phyloP scores from a whole-genome alignment of 2,329 filamentous ascomycete species.

The Penicillium sp. region DNA sequence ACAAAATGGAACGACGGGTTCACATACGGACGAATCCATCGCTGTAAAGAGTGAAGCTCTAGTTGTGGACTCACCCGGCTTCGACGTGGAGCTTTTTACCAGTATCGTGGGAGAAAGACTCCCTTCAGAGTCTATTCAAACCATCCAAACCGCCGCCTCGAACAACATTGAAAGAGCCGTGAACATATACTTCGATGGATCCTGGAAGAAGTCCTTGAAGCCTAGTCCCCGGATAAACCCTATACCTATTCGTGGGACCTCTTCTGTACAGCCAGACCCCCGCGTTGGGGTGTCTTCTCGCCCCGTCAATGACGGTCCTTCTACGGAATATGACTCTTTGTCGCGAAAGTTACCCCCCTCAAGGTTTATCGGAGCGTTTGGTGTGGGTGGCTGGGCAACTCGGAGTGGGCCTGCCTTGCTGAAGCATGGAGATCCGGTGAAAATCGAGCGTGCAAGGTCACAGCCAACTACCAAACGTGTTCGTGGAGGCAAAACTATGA shows the following conservation, averaged over 20 bases:
- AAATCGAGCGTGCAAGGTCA: conserved; percentile 81
- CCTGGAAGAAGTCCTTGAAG: conserved; percentile 50
- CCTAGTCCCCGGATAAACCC: conserved; percentile 7
- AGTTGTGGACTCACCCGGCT: conserved; percentile 34
- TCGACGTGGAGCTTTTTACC: conserved; percentile 57
- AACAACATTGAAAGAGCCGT: conserved; percentile 61
- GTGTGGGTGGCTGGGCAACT: conserved; percentile 88
- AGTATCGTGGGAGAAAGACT: conserved; percentile 59
- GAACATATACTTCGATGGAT: conserved; percentile 65
- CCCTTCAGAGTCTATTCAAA: conserved; percentile 44
- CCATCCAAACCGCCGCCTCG: conserved; percentile 51
- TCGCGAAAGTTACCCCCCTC: conserved; percentile 14
- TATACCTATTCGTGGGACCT: conserved; percentile 8
- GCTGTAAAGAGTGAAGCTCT: neutral
- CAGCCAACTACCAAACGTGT: conserved; percentile 55
- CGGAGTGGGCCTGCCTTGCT: conserved; percentile 74
- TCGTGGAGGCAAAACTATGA: conserved; percentile 47
- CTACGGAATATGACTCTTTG: conserved; percentile 12
- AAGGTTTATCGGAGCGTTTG: conserved; percentile 73
- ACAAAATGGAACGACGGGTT: neutral
- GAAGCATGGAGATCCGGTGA: conserved; percentile 78
- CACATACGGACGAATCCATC: neutral
- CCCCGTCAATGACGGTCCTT: neutral
- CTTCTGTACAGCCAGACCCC: conserved; percentile 4
- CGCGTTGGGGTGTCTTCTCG: neutral